Conservation (phyloP, 2,329 filamentous ascomycete species). For the Bipolaris gigantea region DNA sequence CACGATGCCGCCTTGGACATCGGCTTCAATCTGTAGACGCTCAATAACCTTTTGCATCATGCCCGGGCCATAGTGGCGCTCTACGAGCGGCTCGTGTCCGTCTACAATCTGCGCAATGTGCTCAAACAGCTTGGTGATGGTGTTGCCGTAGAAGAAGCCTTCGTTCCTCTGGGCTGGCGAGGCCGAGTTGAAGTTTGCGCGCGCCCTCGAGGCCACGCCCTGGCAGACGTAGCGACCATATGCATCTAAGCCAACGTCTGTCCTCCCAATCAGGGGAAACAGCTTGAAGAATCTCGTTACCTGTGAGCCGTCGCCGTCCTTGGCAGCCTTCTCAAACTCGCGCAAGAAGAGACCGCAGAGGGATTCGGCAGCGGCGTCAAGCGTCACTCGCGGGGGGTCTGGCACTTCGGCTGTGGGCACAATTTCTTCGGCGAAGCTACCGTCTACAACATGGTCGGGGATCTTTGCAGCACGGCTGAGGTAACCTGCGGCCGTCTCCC, state of each 20-base stretch:
- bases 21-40: constrained; percentile 87
- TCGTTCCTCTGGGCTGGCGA: constrained; percentile 66
- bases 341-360: constrained; percentile 87
- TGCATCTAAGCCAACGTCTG: constrained; percentile 87
- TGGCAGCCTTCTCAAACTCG: constrained; percentile 91
- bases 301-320: constrained; percentile 81
- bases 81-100: constrained; percentile 84
- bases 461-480: constrained; percentile 80
- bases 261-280: constrained; percentile 88
- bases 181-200: constrained; percentile 75
- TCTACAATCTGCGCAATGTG: constrained; percentile 97
- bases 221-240: constrained; percentile 96
- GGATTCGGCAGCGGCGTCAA: constrained; percentile 85
- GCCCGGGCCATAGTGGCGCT: constrained; percentile 87
- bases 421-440: constrained; percentile 85
- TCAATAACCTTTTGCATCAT: constrained; percentile 97
- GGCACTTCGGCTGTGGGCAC: constrained; percentile 96
- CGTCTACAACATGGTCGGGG: constrained; percentile 76
- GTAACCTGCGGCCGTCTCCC: constrained; percentile 94
- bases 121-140: constrained; percentile 89
- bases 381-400: constrained; percentile 82
- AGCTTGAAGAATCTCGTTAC: constrained; percentile 98
- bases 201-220: constrained; percentile 82
- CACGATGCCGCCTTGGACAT: constrained; percentile 94
- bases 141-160: constrained; percentile 87